Conservation (phyloP, 495 filamentous ascomycete genomes). For the Xylaria cubensis region DNA sequence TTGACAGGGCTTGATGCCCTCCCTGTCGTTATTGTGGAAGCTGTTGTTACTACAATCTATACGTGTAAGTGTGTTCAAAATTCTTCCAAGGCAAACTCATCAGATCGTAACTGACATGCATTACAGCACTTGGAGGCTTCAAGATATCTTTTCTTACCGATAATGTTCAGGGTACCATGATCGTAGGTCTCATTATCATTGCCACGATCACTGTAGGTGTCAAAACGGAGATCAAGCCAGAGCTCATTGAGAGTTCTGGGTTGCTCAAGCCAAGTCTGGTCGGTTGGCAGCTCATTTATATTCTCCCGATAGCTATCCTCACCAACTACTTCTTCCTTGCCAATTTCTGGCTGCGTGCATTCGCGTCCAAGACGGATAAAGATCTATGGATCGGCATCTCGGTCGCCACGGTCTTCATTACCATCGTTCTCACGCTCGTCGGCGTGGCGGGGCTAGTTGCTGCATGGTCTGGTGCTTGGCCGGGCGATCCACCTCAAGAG, state of each 20-base stretch:
- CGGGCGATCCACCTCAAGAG: conserved; percentile 56
- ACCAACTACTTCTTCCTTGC: conserved; percentile 83
- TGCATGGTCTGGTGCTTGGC: conserved; percentile 72
- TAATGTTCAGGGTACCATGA: conserved; percentile 78
- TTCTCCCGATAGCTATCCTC: conserved; percentile 74
- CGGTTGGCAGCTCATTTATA: conserved; percentile 81
- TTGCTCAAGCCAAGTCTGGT: conserved; percentile 65
- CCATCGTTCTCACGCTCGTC: conserved; percentile 70
- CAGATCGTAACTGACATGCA: conserved; percentile 28
- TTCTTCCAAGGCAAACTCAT: not conserved
- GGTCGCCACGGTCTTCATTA: conserved; percentile 65
- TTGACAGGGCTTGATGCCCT: conserved; percentile 75
- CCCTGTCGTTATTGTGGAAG: conserved; percentile 76
- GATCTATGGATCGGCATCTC: conserved; percentile 74
- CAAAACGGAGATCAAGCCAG: conserved; percentile 71
- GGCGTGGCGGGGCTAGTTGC: conserved; percentile 73
- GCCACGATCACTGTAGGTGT: conserved; percentile 75
- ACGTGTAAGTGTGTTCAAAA: conserved; percentile 61
- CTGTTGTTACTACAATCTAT: conserved; percentile 75
- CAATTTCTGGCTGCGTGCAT: conserved; percentile 82
- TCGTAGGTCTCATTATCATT: conserved; percentile 69
- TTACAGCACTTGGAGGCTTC: conserved; percentile 73
- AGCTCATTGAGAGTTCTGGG: conserved; percentile 65
- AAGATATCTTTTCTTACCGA: conserved; percentile 79
- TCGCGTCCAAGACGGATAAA: conserved; percentile 75